These are phyloP conservation scores for Microdochium paspali DNA, from an alignment of 2,329 filamentous ascomycete genomes.

Conservation along the genomic window DNA sequence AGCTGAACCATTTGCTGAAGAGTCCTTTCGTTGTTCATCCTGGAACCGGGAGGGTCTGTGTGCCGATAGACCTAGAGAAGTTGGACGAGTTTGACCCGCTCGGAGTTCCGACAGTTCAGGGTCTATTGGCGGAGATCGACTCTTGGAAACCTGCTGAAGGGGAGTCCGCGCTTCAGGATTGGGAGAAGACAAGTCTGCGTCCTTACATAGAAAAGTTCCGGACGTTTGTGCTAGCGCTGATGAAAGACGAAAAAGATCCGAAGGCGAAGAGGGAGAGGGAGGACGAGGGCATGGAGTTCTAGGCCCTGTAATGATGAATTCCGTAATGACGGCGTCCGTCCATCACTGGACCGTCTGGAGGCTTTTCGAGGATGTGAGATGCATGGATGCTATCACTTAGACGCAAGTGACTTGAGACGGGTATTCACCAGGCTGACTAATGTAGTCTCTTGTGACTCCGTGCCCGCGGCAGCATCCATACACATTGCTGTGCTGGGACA, in stretches of 20 bases:
- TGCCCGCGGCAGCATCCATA: not conserved
- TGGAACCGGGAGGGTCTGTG: conserved; percentile 86
- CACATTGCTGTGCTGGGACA: conserved; percentile 12
- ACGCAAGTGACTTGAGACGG: not conserved
- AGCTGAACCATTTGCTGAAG: conserved; percentile 95
- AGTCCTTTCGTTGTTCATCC: conserved; percentile 95
- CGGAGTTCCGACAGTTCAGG: conserved; percentile 78
- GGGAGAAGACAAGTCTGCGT: conserved; percentile 94
- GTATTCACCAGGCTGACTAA: conserved; percentile 11
- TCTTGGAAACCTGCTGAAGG: conserved; percentile 49
- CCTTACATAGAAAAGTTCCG: conserved; percentile 88
- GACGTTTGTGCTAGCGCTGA: conserved; percentile 64
- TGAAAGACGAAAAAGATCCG: conserved; percentile 62
- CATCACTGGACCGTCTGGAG: no score
- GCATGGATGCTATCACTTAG: not conserved
- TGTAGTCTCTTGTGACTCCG: conserved; percentile 8
- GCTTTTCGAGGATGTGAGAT: no score
- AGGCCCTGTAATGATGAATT: conserved; percentile 3
- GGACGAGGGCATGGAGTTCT: conserved; percentile 44
- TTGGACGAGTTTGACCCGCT: conserved; percentile 83
- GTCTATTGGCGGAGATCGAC: conserved; percentile 79
- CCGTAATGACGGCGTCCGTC: no score
- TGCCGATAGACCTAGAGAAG: conserved; percentile 63
- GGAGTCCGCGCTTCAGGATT: conserved; percentile 50
- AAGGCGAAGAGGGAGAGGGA: conserved; percentile 48